A percentile compares a stretch with the other conserved stretches of the same genome.
Evolutionary conservation across 2,329 filamentous ascomycete species (phyloP).

Genomic region (Bipolaris oryzae): DNA sequence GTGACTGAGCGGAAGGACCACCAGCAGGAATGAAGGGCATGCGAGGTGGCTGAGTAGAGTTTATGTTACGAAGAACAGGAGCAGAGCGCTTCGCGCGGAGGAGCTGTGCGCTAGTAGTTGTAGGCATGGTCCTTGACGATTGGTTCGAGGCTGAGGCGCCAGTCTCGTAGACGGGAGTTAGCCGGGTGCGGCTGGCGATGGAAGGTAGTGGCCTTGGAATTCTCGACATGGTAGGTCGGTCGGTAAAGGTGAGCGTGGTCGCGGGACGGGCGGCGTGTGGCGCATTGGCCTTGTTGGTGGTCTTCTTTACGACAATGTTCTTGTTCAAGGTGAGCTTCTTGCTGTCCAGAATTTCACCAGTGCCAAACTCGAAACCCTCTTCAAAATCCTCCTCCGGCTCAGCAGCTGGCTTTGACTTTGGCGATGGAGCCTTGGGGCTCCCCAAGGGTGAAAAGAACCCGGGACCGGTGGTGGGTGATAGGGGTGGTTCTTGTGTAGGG

Average conservation of each 20-base stretch:
- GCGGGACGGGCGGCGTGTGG: conserved; percentile 75
- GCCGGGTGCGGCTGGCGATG: conserved; percentile 56
- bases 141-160: conserved; percentile 71
- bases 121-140: conserved; percentile 59
- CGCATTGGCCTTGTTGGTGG: conserved; percentile 58
- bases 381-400: conserved; percentile 75
- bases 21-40: conserved; percentile 82
- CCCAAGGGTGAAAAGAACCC: conserved; percentile 27
- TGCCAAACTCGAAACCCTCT: conserved; percentile 82
- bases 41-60: conserved; percentile 63
- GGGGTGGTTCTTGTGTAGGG: conserved; percentile 9
- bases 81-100: conserved; percentile 67
- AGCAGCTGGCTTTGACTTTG: conserved; percentile 23
- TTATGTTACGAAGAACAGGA: conserved; percentile 59
- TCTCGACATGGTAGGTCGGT: conserved; percentile 69
- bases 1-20: conserved; percentile 72
- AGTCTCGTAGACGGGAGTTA: conserved; percentile 93
- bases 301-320: conserved; percentile 85
- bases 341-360: conserved; percentile 79
- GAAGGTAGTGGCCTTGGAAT: conserved; percentile 76
- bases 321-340: conserved; percentile 84
- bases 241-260: conserved; percentile 89
- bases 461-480: conserved; percentile 25
- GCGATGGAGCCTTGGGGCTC: conserved; percentile 25
- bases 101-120: conserved; percentile 60